Conservation (phyloP, 2,329 filamentous ascomycete genomes). For the Diplocarpon rosae region DNA sequence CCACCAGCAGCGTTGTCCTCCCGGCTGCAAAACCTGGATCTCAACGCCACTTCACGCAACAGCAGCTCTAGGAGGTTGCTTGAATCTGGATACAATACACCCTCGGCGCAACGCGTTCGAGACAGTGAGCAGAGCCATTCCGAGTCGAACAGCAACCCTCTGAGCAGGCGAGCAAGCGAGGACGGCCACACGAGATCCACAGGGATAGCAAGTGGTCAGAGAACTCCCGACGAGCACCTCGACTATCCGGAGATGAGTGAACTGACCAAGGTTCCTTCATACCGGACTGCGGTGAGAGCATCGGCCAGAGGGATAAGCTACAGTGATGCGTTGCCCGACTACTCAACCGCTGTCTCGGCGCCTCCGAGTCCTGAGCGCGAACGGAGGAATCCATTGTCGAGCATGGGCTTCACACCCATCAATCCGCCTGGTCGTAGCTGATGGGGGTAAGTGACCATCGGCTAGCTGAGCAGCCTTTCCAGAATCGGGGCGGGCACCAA, state of each 20-base stretch:
- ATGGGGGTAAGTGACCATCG: constrained; percentile 19
- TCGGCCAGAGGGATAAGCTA: constrained; percentile 42
- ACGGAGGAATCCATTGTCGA: constrained; percentile 15
- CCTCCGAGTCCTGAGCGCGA: constrained; percentile 28
- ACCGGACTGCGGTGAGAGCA: constrained; percentile 60
- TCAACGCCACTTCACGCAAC: constrained; percentile 42
- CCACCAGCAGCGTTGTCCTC: constrained; percentile 47
- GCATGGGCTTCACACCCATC: constrained; percentile 23
- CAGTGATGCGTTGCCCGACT: constrained; percentile 51
- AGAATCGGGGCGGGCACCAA: constrained; percentile 18
- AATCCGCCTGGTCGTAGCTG: constrained; percentile 13
- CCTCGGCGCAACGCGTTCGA: constrained; percentile 15
- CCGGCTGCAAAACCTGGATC: constrained; percentile 61
- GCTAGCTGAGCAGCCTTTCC: constrained; percentile 22
- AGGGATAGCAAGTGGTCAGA: constrained; percentile 35
- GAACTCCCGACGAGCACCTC: constrained; percentile 42
- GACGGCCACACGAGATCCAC: constrained; percentile 32
- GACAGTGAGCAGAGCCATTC: constrained; percentile 15
- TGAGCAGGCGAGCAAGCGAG: constrained; percentile 36
- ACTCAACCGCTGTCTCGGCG: constrained; percentile 47
- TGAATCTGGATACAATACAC: constrained; percentile 27
- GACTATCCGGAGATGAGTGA: constrained; percentile 50
- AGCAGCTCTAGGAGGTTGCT: constrained; percentile 24
- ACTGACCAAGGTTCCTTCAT: constrained; percentile 66
- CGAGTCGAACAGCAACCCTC: constrained; percentile 25